phyloP scores from a whole-genome alignment of 805 yeast genomes.

The Saturnispora halmiae region DNA sequence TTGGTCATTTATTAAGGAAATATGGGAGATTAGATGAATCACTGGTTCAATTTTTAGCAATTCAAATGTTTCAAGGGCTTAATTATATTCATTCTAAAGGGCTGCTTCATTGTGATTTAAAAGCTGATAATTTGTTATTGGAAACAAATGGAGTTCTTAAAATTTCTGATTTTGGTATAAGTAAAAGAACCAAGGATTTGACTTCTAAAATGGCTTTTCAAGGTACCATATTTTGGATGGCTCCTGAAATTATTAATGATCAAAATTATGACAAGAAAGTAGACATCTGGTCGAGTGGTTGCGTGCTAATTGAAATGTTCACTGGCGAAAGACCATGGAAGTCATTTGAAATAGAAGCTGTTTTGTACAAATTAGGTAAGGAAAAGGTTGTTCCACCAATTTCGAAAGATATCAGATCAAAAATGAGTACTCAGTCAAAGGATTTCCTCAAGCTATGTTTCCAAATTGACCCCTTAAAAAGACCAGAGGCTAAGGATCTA shows the following conservation, averaged over 20 bases:
- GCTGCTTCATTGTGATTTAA: conserved; percentile 86
- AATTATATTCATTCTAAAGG: conserved; percentile 83
- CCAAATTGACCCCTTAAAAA: conserved; percentile 60
- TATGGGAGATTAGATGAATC: conserved; percentile 81
- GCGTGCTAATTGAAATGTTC: conserved; percentile 95
- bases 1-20: conserved; percentile 72
- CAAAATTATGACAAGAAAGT: conserved; percentile 89
- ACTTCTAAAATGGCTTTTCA: conserved; percentile 88
- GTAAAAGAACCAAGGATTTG: conserved; percentile 77
- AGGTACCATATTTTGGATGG: conserved; percentile 99
- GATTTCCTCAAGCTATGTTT: conserved; percentile 73
- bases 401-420: conserved; percentile 71
- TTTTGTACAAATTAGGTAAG: conserved; percentile 81
- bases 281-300: conserved; percentile 97
- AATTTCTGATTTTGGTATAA: conserved; percentile 94
- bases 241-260: conserved; percentile 94
- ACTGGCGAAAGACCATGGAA: conserved; percentile 98
- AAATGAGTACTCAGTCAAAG: conserved; percentile 56
- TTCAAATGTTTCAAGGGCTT: conserved; percentile 76
- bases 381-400: conserved; percentile 85
- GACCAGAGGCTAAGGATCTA: conserved; percentile 79
- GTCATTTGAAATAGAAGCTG: conserved; percentile 88
- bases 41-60: conserved; percentile 60
- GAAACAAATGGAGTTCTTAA: conserved; percentile 92
- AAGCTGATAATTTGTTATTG: conserved; percentile 82